phyloP scores from a whole-genome alignment of 73 alveolate species.

The Tetrahymena borealis region DNA sequence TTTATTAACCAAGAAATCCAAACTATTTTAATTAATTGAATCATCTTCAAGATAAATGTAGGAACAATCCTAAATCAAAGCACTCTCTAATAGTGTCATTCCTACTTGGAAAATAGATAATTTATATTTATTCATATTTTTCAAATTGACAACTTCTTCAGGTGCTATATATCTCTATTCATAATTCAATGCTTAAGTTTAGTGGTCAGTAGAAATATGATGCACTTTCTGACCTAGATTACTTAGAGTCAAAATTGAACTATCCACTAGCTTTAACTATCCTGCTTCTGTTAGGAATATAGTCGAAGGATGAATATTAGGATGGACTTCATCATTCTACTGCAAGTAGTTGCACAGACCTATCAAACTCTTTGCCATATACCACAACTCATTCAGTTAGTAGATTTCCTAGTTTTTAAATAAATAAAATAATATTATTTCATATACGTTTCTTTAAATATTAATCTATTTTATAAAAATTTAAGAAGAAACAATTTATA shows the following conservation, averaged over 20 bases:
- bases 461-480: too few species aligned
- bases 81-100: background rate
- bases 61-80: background rate
- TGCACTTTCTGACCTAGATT: background rate
- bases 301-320: background rate
- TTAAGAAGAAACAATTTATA: too few species aligned
- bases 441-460: too few species aligned
- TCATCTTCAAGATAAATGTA: background rate
- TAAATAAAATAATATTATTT: background rate
- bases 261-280: background rate
- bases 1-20: background rate
- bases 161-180: background rate
- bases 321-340: background rate
- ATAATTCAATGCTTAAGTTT: background rate
- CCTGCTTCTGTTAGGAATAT: background rate
- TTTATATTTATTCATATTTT: background rate
- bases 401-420: background rate
- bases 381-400: background rate
- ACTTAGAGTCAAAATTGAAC: background rate
- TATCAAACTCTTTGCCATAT: background rate
- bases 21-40: background rate
- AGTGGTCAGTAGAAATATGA: background rate
- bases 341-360: background rate
- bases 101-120: background rate
- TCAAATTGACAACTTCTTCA: background rate